Base-by-base conservation (phyloP, 1,139 yeast species). In the Pichia kudriavzevii region DNA sequence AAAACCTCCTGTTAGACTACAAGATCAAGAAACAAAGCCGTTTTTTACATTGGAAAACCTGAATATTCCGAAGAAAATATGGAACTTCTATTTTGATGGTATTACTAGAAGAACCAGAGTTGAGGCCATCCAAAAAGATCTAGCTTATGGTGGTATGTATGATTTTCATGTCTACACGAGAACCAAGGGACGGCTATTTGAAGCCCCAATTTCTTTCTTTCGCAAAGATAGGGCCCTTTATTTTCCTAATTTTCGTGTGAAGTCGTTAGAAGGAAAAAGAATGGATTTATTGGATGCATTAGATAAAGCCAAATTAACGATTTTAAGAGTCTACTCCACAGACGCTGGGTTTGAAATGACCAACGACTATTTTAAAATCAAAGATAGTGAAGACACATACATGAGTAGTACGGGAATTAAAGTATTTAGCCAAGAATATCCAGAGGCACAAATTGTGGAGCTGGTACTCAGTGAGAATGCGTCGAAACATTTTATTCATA, bases 131-230 rank as follows among this genome's bases (percentile, higher is more conserved):
- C 87, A 83, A 50, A 70, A 75, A 41, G 96, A 87, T 55, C 71
- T 87, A 46, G 75, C 83, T 25, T 84, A 80, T 50, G 82, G 95
- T n/a, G 87, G 93, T 18, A 77, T 85, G 65, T 79, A 80, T 49
- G 94, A 87, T 47, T 69, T 85, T 46, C 80, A 83, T 51, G 77
- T 83, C 1, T 88, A 78, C 55, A 66, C 80, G 34, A 79, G 79
- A 47, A 82, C 93, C 3, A 73, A 77, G 29, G 97, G 97, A 23
- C 85, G 87, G 60, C 67, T 87, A 46, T 91, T 87, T 61, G 64
- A 71, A 13, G 76, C 95, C 0, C 97, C 97, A 1, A 64, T 70
- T 10, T 74, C 88, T 1, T 79, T 72, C 47, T 87, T 91, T 69
- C 73, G 71, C 41, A 61, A 66, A 8, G 93, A 82, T n/a, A 79